Conservation (phyloP, 2,329 filamentous ascomycete genomes). For the Beauveria scarabaeidicola region DNA sequence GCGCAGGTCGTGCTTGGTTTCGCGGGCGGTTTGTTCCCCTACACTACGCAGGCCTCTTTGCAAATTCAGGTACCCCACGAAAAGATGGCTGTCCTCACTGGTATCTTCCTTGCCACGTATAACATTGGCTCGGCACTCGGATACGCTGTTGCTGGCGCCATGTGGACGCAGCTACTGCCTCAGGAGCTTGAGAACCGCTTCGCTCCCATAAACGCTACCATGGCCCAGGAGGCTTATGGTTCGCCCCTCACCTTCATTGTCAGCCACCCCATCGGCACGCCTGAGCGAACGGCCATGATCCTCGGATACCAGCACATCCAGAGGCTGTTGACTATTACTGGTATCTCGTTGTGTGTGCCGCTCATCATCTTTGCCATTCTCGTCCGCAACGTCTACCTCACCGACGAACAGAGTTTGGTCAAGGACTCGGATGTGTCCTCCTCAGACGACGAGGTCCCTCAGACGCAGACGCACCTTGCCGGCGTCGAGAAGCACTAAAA, state of each 20-base stretch:
- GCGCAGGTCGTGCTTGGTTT: conserved; percentile 55
- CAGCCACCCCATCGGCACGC: conserved; percentile 30
- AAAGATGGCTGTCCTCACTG: conserved; percentile 55
- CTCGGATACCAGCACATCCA: conserved; percentile 38
- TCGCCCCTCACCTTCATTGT: conserved; percentile 23
- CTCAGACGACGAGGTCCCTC: conserved; percentile 9
- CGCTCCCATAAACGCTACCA: conserved; percentile 23
- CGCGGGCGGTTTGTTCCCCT: conserved; percentile 54
- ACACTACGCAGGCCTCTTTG: conserved; percentile 37
- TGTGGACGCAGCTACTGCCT: conserved; percentile 53
- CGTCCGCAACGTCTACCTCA: conserved; percentile 39
- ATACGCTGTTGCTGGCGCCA: conserved; percentile 50
- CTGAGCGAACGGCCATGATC: conserved; percentile 35
- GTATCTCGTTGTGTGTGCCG: conserved; percentile 40
- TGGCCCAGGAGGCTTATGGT: conserved; percentile 25
- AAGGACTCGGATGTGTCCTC: conserved; percentile 18
- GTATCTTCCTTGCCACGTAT: conserved; percentile 54
- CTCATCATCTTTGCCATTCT: conserved; percentile 35
- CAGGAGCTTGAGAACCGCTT: conserved; percentile 42
- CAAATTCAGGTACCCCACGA: conserved; percentile 36
- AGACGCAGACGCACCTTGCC: conserved; percentile 10
- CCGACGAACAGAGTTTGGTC: conserved; percentile 35
- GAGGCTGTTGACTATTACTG: conserved; percentile 38
- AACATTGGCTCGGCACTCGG: conserved; percentile 54
- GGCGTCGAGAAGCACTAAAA: background rate